These are phyloP conservation scores for Alternaria arborescens DNA, from an alignment of 2,329 filamentous ascomycete genomes.

Conservation along the genomic window DNA sequence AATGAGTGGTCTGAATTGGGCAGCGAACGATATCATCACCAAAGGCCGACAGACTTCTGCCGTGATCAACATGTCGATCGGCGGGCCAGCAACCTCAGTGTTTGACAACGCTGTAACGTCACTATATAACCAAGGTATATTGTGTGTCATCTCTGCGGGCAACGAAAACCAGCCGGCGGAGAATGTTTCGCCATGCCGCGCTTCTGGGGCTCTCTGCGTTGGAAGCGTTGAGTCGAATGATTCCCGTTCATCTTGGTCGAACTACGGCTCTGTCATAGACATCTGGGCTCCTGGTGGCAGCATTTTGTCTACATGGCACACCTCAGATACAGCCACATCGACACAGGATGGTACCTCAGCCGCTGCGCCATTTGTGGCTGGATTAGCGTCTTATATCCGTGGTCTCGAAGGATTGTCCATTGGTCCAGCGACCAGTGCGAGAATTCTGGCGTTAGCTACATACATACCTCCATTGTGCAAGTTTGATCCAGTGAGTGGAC, in stretches of 20 bases:
- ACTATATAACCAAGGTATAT: conserved; percentile 41
- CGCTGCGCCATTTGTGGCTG: conserved; percentile 73
- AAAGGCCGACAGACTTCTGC: conserved; percentile 37
- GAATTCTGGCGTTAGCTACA: conserved; percentile 34
- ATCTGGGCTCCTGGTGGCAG: conserved; percentile 50
- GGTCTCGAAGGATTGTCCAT: conserved; percentile 51
- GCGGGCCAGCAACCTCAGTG: conserved; percentile 35
- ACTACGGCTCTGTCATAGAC: conserved; percentile 50
- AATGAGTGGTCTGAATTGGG: conserved; percentile 44
- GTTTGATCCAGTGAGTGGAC: neutral
- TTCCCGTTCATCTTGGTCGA: conserved; percentile 34
- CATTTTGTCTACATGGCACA: conserved; percentile 57
- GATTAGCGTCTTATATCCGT: conserved; percentile 74
- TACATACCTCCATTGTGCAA: neutral
- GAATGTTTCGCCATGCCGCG: conserved; percentile 42
- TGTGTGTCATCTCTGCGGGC: conserved; percentile 48
- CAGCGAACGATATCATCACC: conserved; percentile 42
- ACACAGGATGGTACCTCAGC: conserved; percentile 68
- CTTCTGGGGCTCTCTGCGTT: conserved; percentile 47
- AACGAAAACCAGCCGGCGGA: conserved; percentile 44
- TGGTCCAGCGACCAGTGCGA: conserved; percentile 29
- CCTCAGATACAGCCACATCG: conserved; percentile 52
- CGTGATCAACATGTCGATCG: conserved; percentile 52
- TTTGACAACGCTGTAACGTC: conserved; percentile 46
- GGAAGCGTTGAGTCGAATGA: conserved; percentile 45